Base-by-base conservation (phyloP, 768 basidiomycete species). In the Suillus hirtellus region DNA sequence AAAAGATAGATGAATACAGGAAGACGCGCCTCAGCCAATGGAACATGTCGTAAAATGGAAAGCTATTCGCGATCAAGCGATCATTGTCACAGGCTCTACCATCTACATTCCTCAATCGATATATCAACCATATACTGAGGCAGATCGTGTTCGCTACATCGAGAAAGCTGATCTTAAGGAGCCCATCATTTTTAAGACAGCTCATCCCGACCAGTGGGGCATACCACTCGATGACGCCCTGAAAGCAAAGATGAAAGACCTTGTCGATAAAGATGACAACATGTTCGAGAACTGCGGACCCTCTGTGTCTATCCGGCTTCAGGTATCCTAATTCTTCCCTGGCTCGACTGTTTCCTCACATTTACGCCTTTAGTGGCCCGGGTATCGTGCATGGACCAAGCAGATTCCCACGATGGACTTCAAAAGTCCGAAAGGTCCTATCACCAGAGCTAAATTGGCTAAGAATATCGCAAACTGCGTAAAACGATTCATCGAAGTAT, bases 331-430 rank as follows among this genome's bases (percentile, higher is more conserved):
- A 27, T 59, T 54, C 38, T 38, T 12, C 12, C 40, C 60, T 42
- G 35, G 55, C 31, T 60, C 53, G 53, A 17, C 15, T 49, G 24
- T 17, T 19, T 21, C 3, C 27, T 53, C 10, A 50, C 47, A 59
- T 35, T 68, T 52, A 42, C 31, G 1, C 49, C 62, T 63, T 64
- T 64, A 92, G 90, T 93, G 91, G 91, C 90, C 89, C 5, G 89
- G 91, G 1, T 92, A 92, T 67, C 78, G 84, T 37, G 82, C 85
- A 53, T 93, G 89, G 89, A 89, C 87, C 62, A 82, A 89, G 61
- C 91, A 93, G 71, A 92, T 93, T 64, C 91, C 91, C 9, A 92
- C 90, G 1, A 86, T 86, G 72, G 90, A 93, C 73, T 93, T 92
- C 72, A 83, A 84, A 44, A 91, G 84, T 65, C 90, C 91, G 0